phyloP scores from a whole-genome alignment of 2,329 filamentous ascomycete genomes.

The Diaporthe sp. region DNA sequence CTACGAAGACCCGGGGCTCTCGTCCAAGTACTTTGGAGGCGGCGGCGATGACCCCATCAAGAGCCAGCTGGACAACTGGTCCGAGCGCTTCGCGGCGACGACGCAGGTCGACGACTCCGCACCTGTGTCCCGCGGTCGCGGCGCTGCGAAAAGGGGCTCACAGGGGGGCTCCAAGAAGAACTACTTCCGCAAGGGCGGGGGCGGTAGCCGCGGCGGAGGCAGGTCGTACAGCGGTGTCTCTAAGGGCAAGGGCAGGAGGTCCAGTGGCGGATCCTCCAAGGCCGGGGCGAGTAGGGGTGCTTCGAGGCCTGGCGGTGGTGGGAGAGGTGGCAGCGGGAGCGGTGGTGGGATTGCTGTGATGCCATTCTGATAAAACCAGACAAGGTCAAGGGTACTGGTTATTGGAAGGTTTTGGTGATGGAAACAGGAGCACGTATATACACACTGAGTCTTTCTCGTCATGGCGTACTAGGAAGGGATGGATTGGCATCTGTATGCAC shows the following conservation, averaged over 20 bases:
- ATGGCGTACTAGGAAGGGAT: not conserved
- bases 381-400: no score
- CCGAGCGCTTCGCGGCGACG: slow-evolving; percentile 46
- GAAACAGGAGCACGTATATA: not conserved
- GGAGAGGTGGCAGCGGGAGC: slow-evolving; percentile 6
- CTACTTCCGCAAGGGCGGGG: slow-evolving; percentile 40
- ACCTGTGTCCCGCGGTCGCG: slow-evolving; percentile 44
- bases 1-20: slow-evolving; percentile 50
- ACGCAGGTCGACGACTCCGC: slow-evolving; percentile 43
- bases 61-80: slow-evolving; percentile 48
- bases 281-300: slow-evolving; percentile 22
- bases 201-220: slow-evolving; percentile 39
- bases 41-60: slow-evolving; percentile 40
- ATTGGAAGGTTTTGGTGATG: not conserved
- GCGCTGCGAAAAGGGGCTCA: slow-evolving; percentile 34
- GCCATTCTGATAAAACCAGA: slow-evolving; percentile 27
- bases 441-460: no score
- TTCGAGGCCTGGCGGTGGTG: slow-evolving; percentile 21
- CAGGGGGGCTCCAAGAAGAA: slow-evolving; percentile 40
- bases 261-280: slow-evolving; percentile 34
- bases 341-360: slow-evolving; percentile 33
- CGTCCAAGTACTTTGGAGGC: slow-evolving; percentile 64
- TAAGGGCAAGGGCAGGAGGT: slow-evolving; percentile 42
- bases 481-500: not conserved
- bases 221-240: slow-evolving; percentile 43